Conservation (phyloP, 495 filamentous ascomycete species). For the Aspergillus bertholletiae region DNA sequence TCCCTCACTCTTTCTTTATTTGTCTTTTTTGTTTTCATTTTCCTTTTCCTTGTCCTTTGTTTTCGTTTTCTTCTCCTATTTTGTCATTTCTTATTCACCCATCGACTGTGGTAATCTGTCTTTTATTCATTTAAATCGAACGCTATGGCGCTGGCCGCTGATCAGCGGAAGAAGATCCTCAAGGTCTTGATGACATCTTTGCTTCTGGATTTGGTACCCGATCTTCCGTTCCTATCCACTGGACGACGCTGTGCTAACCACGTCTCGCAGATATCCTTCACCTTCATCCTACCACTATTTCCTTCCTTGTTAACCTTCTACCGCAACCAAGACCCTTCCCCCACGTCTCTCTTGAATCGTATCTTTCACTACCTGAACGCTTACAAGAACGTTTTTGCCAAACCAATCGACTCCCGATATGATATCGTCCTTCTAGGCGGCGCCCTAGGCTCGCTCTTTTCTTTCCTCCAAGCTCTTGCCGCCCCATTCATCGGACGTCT, state of each 20-base stretch:
- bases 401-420: conserved; percentile 92
- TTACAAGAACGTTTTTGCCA: conserved; percentile 91
- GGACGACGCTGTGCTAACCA: background rate
- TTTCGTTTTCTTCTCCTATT: conserved; percentile 9
- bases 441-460: conserved; percentile 90
- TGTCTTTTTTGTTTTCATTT: background rate
- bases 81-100: background rate
- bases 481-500: conserved; percentile 87
- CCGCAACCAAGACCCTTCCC: conserved; percentile 58
- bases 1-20: conserved; percentile 5
- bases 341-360: conserved; percentile 64
- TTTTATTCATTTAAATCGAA: conserved; percentile 12
- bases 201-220: conserved; percentile 62
- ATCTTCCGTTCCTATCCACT: background rate
- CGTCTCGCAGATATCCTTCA: conserved; percentile 68
- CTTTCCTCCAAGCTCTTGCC: conserved; percentile 86
- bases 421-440: conserved; percentile 96
- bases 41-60: background rate
- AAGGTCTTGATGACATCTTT: conserved; percentile 73
- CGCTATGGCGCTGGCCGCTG: conserved; percentile 36
- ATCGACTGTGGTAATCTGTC: conserved; percentile 1
- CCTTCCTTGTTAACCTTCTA: conserved; percentile 95
- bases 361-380: conserved; percentile 83
- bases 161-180: conserved; percentile 73
- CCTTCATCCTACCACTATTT: conserved; percentile 97